Percentiles rank a stretch among this genome's conserved stretches.
Evolutionary conservation across 1,284 basidiomycete genomes (phyloP).

Genomic region (Pseudozyma pruni): DNA sequence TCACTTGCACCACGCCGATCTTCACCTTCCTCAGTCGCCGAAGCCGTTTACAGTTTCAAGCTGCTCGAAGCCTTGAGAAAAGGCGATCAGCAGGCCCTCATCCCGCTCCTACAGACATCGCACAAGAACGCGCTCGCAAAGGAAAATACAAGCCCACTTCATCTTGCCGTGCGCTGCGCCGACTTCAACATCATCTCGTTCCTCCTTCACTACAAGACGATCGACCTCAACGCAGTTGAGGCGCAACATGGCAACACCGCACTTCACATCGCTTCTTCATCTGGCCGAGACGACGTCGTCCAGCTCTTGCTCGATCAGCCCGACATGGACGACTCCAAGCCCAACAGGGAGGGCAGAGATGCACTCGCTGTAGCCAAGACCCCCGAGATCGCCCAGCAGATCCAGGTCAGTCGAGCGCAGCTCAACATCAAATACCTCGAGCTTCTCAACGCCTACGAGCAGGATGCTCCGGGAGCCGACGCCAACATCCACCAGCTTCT

Average conservation of each 20-base stretch:
- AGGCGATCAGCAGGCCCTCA: constrained; percentile 49
- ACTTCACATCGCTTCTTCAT: constrained; percentile 84
- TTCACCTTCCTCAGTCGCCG: constrained; percentile 26
- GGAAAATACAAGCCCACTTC: constrained; percentile 73
- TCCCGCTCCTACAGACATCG: constrained; percentile 62
- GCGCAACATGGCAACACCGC: constrained; percentile 76
- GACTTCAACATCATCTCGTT: constrained; percentile 72
- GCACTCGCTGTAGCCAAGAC: constrained; percentile 79
- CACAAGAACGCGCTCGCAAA: constrained; percentile 31
- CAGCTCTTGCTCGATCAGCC: constrained; percentile 71
- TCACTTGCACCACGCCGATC: not conserved
- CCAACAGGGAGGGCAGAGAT: constrained; percentile 78
- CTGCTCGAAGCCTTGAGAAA: constrained; percentile 78
- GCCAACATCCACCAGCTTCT: constrained; percentile 70
- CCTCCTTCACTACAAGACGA: constrained; percentile 78
- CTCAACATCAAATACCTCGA: constrained; percentile 81
- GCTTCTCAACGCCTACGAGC: constrained; percentile 71
- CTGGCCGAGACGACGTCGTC: constrained; percentile 81
- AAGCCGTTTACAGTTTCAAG: constrained; percentile 74
- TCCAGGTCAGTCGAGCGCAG: constrained; percentile 81
- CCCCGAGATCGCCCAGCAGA: constrained; percentile 74
- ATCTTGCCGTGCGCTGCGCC: constrained; percentile 86
- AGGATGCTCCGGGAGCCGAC: constrained; percentile 68
- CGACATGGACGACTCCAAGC: constrained; percentile 81
- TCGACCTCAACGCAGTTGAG: constrained; percentile 62